Base-by-base conservation (phyloP, 1,284 basidiomycete species). In the Ustilago nuda region DNA sequence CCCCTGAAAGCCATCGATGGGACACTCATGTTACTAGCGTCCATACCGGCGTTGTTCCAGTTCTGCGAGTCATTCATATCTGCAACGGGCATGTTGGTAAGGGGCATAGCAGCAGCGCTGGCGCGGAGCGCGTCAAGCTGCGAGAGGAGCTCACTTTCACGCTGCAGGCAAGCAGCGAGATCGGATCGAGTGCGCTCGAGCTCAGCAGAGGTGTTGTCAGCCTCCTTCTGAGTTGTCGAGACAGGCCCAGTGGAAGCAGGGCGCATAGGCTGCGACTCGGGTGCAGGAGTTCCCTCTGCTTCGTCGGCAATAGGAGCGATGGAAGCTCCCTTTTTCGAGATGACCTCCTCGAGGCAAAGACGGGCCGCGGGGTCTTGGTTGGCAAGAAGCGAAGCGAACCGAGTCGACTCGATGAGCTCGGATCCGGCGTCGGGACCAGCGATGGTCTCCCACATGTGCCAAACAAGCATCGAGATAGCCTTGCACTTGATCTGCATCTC, bases 401-500 rank as follows among this genome's bases (percentile, higher is more conserved):
- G 48, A 35, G 76, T 74, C 8, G 66, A 33, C 15, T 66, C 64
- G 36, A 81, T 19, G 41, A 41, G 61, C 8, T 78, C 75, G 13
- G 58, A 17, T 35, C 48, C 48, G 6, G 72, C 73, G n/a, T 76
- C 76, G 19, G 70, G 37, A 8, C 79, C 80, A 27, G 78, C 78
- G 39, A 78, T 73, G 48, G 66, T 56, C 60, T 82, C 79, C 74
- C 77, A 85, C 68, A 85, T 76, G 30, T 70, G 66, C 82, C 82
- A 85, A 1, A 74, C 79, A 23, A 84, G 67, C 59, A 81, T 79
- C 43, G 81, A 82, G 45, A 87, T 76, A 11, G 67, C 70, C 33
- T 75, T 77, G 66, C 88, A 89, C 87, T 88, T 94, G 92, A 91
- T 87, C 88, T 94, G 93, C 91, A 95, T 93, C 83, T 87, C 89